Evolutionary conservation across 768 basidiomycete genomes (phyloP).

Genomic region (Mycena rosella): DNA sequence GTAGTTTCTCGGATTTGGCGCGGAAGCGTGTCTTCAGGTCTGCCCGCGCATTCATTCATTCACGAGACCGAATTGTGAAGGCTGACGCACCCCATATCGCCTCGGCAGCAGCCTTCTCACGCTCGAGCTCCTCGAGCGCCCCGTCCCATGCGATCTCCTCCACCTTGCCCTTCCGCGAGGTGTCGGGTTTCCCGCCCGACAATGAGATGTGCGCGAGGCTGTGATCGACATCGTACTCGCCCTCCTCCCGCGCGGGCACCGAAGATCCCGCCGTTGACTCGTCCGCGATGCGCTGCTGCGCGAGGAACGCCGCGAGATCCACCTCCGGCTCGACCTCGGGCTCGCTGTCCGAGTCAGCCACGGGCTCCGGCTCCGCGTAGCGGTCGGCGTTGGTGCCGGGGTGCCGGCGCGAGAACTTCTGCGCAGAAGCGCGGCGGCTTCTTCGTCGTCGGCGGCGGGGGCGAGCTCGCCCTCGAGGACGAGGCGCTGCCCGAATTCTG

Average conservation of each 20-base stretch:
- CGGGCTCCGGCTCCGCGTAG: too few species aligned
- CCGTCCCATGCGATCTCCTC: slow-evolving; percentile 78
- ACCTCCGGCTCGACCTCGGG: slow-evolving; percentile 78
- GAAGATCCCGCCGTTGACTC: slow-evolving; percentile 42
- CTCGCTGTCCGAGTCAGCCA: slow-evolving; percentile 62
- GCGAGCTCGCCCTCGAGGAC: too few species aligned
- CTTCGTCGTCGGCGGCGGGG: too few species aligned
- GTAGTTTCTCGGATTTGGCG: slow-evolving; percentile 65
- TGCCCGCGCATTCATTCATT: slow-evolving; percentile 38
- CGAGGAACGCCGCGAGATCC: slow-evolving; percentile 76
- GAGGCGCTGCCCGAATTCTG: too few species aligned
- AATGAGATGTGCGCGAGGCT: slow-evolving; percentile 67
- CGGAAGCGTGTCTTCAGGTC: slow-evolving; percentile 72
- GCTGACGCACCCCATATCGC: slow-evolving; percentile 73
- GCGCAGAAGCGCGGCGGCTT: too few species aligned
- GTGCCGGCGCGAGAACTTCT: too few species aligned
- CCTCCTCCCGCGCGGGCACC: slow-evolving; percentile 39
- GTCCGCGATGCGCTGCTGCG: slow-evolving; percentile 68
- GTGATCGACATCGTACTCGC: slow-evolving; percentile 73
- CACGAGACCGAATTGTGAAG: background rate
- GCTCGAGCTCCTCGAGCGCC: slow-evolving; percentile 71
- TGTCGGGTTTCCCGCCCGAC: slow-evolving; percentile 32
- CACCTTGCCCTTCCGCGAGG: slow-evolving; percentile 71
- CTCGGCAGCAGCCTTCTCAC: slow-evolving; percentile 81
- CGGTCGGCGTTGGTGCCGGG: too few species aligned